Conservation (phyloP, 2,329 filamentous ascomycete genomes). For the Trichophyton mentagrophytes region DNA sequence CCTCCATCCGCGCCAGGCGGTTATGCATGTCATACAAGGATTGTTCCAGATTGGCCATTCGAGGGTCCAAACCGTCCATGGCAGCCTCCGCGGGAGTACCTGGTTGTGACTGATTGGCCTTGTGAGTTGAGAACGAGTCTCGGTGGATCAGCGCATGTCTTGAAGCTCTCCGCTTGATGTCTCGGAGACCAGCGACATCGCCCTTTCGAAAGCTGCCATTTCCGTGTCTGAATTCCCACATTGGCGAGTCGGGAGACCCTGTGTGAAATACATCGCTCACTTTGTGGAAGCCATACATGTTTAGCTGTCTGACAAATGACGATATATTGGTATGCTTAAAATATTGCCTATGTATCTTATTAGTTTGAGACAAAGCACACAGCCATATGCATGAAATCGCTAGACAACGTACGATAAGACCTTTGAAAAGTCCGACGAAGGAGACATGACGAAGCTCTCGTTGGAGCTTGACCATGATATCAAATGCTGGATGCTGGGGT, state of each 20-base stretch:
- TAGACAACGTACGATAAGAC: slow-evolving; percentile 68
- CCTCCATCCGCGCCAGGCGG: slow-evolving; percentile 69
- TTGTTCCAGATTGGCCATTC: slow-evolving; percentile 66
- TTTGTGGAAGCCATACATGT: slow-evolving; percentile 99
- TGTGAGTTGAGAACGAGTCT: slow-evolving; percentile 66
- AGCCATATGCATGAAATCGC: too few species aligned
- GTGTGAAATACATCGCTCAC: slow-evolving; percentile 98
- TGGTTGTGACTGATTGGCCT: slow-evolving; percentile 61
- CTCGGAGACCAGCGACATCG: slow-evolving; percentile 75
- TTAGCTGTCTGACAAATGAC: slow-evolving; percentile 91
- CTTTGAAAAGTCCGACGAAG: slow-evolving; percentile 93
- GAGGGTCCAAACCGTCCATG: slow-evolving; percentile 63
- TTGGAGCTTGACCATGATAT: slow-evolving; percentile 92
- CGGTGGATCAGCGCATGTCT: slow-evolving; percentile 85
- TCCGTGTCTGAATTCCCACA: slow-evolving; percentile 99
- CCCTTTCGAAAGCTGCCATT: slow-evolving; percentile 95
- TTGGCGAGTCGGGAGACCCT: slow-evolving; percentile 76
- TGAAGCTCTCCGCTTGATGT: slow-evolving; percentile 91
- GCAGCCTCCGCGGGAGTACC: slow-evolving; percentile 76
- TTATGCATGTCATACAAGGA: slow-evolving; percentile 66
- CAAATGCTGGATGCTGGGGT: slow-evolving; percentile 79
- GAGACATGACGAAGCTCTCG: slow-evolving; percentile 98
- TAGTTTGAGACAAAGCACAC: background rate
- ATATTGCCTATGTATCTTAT: slow-evolving; percentile 60
- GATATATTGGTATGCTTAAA: slow-evolving; percentile 99